phyloP scores from a whole-genome alignment of 2,329 filamentous ascomycete species.

The Aspergillus aculeatinus region DNA sequence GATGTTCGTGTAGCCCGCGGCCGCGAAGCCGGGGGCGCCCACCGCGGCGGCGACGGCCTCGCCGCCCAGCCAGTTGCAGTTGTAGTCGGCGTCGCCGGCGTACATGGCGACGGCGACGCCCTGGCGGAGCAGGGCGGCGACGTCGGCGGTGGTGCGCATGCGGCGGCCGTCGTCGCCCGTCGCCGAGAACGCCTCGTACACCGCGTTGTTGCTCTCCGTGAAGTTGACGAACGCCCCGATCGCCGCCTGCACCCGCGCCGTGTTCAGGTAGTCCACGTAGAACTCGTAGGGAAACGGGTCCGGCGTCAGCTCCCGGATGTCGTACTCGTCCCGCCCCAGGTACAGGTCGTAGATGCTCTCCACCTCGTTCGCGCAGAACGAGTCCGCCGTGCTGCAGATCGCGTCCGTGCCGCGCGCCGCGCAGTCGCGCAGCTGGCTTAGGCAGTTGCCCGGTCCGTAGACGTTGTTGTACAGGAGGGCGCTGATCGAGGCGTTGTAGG shows the following conservation, averaged over 20 bases:
- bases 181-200: slow-evolving; percentile 4
- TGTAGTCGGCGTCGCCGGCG: slow-evolving; percentile 10
- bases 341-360: slow-evolving; percentile 6
- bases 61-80: slow-evolving; percentile 12
- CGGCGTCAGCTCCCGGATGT: slow-evolving; percentile 8
- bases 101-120: slow-evolving; percentile 9
- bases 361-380: slow-evolving; percentile 6
- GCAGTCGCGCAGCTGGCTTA: slow-evolving; percentile 9
- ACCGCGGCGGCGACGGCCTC: slow-evolving; percentile 6
- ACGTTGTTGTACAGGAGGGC: slow-evolving; percentile 9
- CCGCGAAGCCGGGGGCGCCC: neutral
- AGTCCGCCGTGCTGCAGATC: slow-evolving; percentile 4
- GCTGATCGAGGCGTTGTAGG: slow-evolving; percentile 10
- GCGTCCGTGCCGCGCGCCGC: slow-evolving; percentile 4
- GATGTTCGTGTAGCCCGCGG: slow-evolving; percentile 8
- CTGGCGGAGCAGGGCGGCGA: slow-evolving; percentile 5
- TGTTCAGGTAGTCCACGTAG: slow-evolving; percentile 10
- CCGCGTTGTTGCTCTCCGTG: slow-evolving; percentile 10
- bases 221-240: slow-evolving; percentile 8
- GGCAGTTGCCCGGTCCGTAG: slow-evolving; percentile 8
- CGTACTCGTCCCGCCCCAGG: slow-evolving; percentile 8
- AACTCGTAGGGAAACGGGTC: slow-evolving; percentile 10
- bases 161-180: slow-evolving; percentile 10
- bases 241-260: slow-evolving; percentile 4
- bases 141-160: slow-evolving; percentile 4